These are phyloP conservation scores for Gossypium schwendimanii DNA, from an alignment of 441 rosid genomes.

Conservation along the genomic window DNA sequence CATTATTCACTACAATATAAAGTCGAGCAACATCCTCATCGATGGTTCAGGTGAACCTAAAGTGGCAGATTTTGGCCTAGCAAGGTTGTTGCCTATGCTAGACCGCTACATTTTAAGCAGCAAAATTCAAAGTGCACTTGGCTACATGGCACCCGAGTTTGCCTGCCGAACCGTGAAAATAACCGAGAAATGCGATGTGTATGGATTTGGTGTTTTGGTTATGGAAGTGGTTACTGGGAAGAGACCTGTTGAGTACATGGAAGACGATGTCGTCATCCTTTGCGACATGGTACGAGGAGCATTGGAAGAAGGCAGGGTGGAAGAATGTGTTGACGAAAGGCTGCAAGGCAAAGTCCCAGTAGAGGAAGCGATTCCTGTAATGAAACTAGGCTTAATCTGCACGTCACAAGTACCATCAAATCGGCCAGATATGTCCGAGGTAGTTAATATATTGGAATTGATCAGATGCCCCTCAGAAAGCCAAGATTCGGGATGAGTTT, in stretches of 20 bases:
- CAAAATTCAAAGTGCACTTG: slow-evolving; percentile 72
- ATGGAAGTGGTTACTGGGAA: slow-evolving; percentile 76
- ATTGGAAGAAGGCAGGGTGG: slow-evolving; percentile 75
- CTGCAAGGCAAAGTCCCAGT: slow-evolving; percentile 60
- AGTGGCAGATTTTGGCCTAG: slow-evolving; percentile 63
- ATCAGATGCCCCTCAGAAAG: slow-evolving; percentile 90
- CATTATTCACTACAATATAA: slow-evolving; percentile 66
- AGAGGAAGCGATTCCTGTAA: slow-evolving; percentile 80
- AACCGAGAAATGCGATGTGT: slow-evolving; percentile 70
- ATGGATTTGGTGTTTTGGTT: slow-evolving; percentile 60
- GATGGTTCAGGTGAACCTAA: slow-evolving; percentile 55
- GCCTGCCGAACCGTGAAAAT: slow-evolving; percentile 67
- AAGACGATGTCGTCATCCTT: slow-evolving; percentile 86
- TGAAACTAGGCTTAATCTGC: slow-evolving; percentile 87
- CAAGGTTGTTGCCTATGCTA: slow-evolving; percentile 64
- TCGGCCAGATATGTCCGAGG: slow-evolving; percentile 93
- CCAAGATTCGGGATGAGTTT: slow-evolving; percentile 45
- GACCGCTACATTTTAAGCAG: slow-evolving; percentile 63
- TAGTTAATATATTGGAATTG: slow-evolving; percentile 78
- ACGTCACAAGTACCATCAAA: slow-evolving; percentile 94
- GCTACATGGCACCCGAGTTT: slow-evolving; percentile 81
- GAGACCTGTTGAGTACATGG: slow-evolving; percentile 95
- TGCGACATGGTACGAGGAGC: slow-evolving; percentile 90
- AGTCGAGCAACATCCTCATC: slow-evolving; percentile 59
- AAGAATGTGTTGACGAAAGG: slow-evolving; percentile 67